Conservation (phyloP, 2,329 filamentous ascomycete species). For the Botrytis cinerea region DNA sequence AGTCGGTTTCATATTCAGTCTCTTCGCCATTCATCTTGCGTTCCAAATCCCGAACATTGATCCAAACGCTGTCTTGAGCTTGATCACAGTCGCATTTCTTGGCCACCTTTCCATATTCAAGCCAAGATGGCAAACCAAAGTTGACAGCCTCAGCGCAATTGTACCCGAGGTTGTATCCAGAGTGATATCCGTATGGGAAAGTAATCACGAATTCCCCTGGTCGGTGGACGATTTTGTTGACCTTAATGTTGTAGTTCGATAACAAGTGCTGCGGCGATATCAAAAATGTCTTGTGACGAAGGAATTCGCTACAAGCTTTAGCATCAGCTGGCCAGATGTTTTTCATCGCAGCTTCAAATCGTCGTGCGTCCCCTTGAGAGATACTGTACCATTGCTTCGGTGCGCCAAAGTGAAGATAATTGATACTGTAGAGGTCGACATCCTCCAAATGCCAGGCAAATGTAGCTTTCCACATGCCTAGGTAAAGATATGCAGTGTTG, state of each 20-base stretch:
- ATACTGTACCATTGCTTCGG: slow-evolving; percentile 99
- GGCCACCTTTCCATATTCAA: slow-evolving; percentile 91
- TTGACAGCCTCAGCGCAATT: slow-evolving; percentile 99
- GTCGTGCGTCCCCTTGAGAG: slow-evolving; percentile 88
- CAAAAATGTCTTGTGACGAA: slow-evolving; percentile 95
- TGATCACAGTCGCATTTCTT: slow-evolving; percentile 96
- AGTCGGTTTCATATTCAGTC: slow-evolving; percentile 78
- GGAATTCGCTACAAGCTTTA: slow-evolving; percentile 93
- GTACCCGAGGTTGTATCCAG: slow-evolving; percentile 95
- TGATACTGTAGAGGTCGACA: slow-evolving; percentile 98
- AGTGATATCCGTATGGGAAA: slow-evolving; percentile 97
- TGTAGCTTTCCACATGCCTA: slow-evolving; percentile 99
- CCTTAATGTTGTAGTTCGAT: slow-evolving; percentile 89
- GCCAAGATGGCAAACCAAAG: slow-evolving; percentile 92
- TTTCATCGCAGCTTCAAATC: slow-evolving; percentile 94
- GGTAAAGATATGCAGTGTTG: slow-evolving; percentile 95
- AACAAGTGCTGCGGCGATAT: slow-evolving; percentile 88
- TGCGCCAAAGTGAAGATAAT: slow-evolving; percentile 97
- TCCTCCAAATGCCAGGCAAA: slow-evolving; percentile 99
- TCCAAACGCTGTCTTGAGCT: slow-evolving; percentile 96
- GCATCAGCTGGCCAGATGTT: slow-evolving; percentile 92
- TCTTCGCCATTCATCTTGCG: slow-evolving; percentile 89
- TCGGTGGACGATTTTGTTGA: slow-evolving; percentile 93
- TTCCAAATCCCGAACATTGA: slow-evolving; percentile 94
- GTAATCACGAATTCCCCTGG: slow-evolving; percentile 98